phyloP scores from a whole-genome alignment of 805 yeast species.

The Blastobotrys mokoenaii region DNA sequence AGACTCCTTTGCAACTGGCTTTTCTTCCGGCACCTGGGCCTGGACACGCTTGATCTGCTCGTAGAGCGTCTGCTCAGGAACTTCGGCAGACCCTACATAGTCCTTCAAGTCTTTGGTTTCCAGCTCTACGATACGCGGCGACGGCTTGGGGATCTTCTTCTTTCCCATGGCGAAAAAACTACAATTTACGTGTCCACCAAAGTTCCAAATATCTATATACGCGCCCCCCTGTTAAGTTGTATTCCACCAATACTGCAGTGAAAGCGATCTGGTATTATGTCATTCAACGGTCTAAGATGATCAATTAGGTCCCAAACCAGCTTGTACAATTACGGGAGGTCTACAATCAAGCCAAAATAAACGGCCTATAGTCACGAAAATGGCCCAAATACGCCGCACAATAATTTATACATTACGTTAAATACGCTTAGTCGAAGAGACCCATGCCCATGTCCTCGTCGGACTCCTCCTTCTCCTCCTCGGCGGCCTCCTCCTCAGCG shows the following conservation, averaged over 20 bases:
- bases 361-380: too few relatives aligned
- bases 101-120: slow-evolving; percentile 12
- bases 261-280: too few relatives aligned
- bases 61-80: slow-evolving; percentile 16
- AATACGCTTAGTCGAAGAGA: slow-evolving; percentile 62
- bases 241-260: neutral
- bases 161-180: neutral
- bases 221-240: neutral
- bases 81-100: slow-evolving; percentile 14
- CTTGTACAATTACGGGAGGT: too few relatives aligned
- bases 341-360: too few relatives aligned
- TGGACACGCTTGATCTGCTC: slow-evolving; percentile 13
- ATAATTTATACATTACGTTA: too few relatives aligned
- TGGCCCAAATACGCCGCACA: neutral
- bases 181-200: too few relatives aligned
- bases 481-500: slow-evolving; percentile 51
- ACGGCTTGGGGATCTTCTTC: slow-evolving; percentile 5
- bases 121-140: slow-evolving; percentile 16
- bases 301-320: neutral
- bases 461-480: slow-evolving; percentile 49
- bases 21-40: too few relatives aligned
- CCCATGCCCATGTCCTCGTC: slow-evolving; percentile 94
- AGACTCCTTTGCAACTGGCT: neutral
- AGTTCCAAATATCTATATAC: too few relatives aligned
- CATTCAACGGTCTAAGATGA: neutral